A percentile compares a stretch with the other conserved stretches of the same genome.
Conservation (phyloP, 768 basidiomycete species). For the Termitomyces sp. region DNA sequence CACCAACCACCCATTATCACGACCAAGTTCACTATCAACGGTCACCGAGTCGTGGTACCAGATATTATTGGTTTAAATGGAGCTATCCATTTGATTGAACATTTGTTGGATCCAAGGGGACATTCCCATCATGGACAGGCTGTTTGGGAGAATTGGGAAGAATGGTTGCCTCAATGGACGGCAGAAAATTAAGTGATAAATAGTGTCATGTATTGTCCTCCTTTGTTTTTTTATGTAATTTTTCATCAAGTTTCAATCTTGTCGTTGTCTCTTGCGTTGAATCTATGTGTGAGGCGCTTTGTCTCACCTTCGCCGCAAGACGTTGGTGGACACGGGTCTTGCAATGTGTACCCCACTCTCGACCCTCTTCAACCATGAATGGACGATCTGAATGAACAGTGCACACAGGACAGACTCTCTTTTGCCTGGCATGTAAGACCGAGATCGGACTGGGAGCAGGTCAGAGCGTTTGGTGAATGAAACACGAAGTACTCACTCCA, state of each 20-base stretch:
- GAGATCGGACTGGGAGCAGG: constrained; percentile 46
- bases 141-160: constrained; percentile 40
- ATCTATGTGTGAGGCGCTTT: neutral
- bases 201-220: neutral
- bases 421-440: constrained; percentile 51
- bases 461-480: constrained; percentile 1
- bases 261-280: neutral
- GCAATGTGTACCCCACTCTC: constrained; percentile 54
- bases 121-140: constrained; percentile 6
- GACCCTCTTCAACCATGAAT: constrained; percentile 58
- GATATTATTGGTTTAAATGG: constrained; percentile 57
- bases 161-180: constrained; percentile 48
- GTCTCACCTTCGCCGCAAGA: constrained; percentile 27
- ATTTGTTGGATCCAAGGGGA: constrained; percentile 39
- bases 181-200: constrained; percentile 19
- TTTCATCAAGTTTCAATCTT: neutral
- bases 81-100: constrained; percentile 46
- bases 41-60: constrained; percentile 29
- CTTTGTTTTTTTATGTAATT: neutral
- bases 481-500: constrained; percentile 32
- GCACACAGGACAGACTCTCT: constrained; percentile 58
- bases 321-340: constrained; percentile 53
- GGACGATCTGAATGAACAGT: constrained; percentile 55
- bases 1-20: constrained; percentile 22
- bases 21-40: constrained; percentile 39